phyloP scores from a whole-genome alignment of 768 basidiomycete genomes.

The Mycena galopus region DNA sequence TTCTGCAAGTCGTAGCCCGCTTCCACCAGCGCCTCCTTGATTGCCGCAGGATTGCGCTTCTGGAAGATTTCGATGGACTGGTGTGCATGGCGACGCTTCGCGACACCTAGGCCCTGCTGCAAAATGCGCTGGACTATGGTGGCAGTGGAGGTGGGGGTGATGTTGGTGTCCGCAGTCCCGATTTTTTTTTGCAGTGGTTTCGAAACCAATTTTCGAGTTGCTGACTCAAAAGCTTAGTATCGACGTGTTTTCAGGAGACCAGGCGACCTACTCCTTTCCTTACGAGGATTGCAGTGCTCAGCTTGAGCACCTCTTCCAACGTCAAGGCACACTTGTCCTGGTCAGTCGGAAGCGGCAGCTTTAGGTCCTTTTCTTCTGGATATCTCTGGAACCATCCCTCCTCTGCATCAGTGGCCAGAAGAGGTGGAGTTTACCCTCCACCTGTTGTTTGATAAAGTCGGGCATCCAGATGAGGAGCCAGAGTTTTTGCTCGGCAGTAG shows the following conservation, averaged over 20 bases:
- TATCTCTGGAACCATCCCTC: neutral
- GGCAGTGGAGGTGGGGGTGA: too few species aligned
- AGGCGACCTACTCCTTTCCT: neutral
- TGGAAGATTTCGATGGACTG: too few species aligned
- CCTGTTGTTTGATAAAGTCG: slow-evolving; percentile 10
- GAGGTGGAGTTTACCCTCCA: neutral
- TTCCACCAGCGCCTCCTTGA: neutral
- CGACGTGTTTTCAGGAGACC: neutral
- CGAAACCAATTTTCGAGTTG: slow-evolving; percentile 11
- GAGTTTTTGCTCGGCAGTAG: neutral
- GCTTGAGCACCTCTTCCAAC: neutral
- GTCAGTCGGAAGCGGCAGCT: neutral
- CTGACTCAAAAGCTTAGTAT: neutral
- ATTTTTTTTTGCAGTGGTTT: neutral
- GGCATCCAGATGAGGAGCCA: neutral
- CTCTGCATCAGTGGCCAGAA: slow-evolving; percentile 1
- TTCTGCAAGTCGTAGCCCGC: neutral
- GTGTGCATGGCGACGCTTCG: neutral
- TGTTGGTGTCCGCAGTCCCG: neutral
- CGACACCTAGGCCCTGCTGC: neutral
- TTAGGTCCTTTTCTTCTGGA: neutral
- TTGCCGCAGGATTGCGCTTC: neutral
- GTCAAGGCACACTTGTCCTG: neutral
- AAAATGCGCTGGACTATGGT: neutral
- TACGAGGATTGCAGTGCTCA: neutral